These are phyloP conservation scores for Chalara sp. DNA, from an alignment of 2,329 filamentous ascomycete genomes.

Conservation along the genomic window DNA sequence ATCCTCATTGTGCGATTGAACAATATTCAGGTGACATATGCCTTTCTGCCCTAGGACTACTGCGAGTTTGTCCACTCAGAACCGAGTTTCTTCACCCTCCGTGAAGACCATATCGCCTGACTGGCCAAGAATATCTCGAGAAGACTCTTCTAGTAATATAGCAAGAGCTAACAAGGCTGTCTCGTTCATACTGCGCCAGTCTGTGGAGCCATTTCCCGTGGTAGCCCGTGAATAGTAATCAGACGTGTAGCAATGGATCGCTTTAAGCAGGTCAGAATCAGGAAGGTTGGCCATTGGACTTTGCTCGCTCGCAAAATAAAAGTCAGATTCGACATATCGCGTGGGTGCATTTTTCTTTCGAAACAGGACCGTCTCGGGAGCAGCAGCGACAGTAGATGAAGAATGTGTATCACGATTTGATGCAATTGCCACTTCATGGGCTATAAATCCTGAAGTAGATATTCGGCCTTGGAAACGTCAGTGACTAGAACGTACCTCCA, in stretches of 20 bases:
- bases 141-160: conserved; percentile 66
- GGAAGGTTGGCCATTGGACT: conserved; percentile 52
- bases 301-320: conserved; percentile 59
- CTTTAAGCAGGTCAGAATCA: conserved; percentile 61
- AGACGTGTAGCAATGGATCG: conserved; percentile 61
- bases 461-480: conserved; percentile 31
- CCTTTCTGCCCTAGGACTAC: too few relatives aligned
- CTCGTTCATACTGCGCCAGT: conserved; percentile 64
- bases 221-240: conserved; percentile 49
- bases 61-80: neutral
- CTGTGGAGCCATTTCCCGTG: conserved; percentile 22
- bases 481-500: neutral
- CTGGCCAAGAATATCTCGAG: conserved; percentile 51
- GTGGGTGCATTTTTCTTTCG: conserved; percentile 54
- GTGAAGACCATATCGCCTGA: conserved; percentile 67
- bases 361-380: conserved; percentile 68
- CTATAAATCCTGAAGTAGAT: conserved; percentile 35
- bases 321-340: conserved; percentile 63
- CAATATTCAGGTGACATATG: too few relatives aligned
- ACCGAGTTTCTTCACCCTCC: conserved; percentile 38
- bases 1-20: too few relatives aligned
- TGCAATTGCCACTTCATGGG: conserved; percentile 16
- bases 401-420: conserved; percentile 23
- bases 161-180: conserved; percentile 71
- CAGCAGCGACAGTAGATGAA: conserved; percentile 33